Evolutionary conservation across 2,329 filamentous ascomycete genomes (phyloP).

Genomic region (Calonectria honghensis): DNA sequence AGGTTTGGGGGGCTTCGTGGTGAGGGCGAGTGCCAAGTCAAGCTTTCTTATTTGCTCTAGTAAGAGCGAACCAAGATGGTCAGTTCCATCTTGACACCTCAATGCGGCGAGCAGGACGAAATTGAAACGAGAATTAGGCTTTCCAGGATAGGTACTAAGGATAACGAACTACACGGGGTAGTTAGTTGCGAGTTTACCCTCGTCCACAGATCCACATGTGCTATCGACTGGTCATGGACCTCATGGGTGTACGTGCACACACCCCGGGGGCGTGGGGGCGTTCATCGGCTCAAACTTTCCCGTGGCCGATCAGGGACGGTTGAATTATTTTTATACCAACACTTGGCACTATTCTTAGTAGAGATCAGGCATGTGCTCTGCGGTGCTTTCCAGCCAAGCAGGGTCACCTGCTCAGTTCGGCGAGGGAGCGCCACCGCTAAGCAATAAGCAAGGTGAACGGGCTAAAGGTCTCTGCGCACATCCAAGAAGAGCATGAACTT

Average conservation of each 20-base stretch:
- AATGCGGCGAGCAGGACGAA: not conserved
- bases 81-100: not conserved
- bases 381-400: not conserved
- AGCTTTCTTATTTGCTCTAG: not conserved
- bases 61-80: no score
- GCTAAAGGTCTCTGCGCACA: not conserved
- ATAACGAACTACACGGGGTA: not conserved
- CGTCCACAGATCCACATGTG: not conserved
- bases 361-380: not conserved
- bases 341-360: conserved; percentile 18
- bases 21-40: conserved; percentile 7
- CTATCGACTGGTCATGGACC: not conserved
- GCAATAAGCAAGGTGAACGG: conserved; percentile 17
- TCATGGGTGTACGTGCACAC: not conserved
- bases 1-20: conserved; percentile 23
- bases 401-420: conserved; percentile 14
- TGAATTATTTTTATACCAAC: not conserved
- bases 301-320: not conserved
- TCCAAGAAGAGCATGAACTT: not conserved
- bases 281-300: not conserved
- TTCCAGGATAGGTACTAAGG: not conserved
- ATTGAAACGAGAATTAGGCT: not conserved
- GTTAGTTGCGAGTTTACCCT: not conserved
- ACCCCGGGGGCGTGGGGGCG: not conserved
- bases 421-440: conserved; percentile 2